phyloP scores from a whole-genome alignment of 73 alveolate species.

The Effrenium voratum region DNA sequence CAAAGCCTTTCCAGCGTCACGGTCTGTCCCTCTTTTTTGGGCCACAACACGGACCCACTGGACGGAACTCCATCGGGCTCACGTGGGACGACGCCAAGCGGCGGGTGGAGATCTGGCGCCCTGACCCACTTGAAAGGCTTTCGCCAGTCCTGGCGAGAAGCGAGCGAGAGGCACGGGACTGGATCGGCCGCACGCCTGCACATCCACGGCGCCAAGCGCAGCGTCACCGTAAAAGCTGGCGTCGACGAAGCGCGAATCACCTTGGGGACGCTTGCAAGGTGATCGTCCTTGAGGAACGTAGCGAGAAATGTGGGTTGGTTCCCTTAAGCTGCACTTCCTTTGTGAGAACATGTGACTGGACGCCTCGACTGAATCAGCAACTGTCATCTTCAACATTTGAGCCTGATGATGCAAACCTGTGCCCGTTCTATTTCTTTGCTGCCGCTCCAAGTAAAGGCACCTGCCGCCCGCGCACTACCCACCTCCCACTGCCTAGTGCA shows the following conservation, averaged over 20 bases:
- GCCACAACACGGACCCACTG: not conserved
- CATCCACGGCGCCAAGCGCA: conserved; percentile 38
- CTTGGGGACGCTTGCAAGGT: not conserved
- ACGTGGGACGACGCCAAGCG: not conserved
- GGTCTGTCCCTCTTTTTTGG: not conserved
- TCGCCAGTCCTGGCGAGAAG: conserved; percentile 62
- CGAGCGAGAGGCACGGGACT: not conserved
- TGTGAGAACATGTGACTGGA: too few relatives aligned
- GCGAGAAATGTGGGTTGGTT: too few relatives aligned
- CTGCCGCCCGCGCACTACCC: too few relatives aligned
- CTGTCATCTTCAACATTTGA: too few relatives aligned
- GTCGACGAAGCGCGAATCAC: conserved; percentile 6
- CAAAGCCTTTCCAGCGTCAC: not conserved
- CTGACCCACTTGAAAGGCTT: conserved; percentile 82
- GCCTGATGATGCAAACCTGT: too few relatives aligned
- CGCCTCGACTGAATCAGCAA: too few relatives aligned
- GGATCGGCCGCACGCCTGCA: conserved; percentile 29
- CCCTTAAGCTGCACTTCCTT: too few relatives aligned
- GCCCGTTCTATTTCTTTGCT: too few relatives aligned
- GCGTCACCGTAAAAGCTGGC: conserved; percentile 40
- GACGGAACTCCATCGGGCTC: not conserved
- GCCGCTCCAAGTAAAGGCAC: too few relatives aligned
- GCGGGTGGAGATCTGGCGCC: conserved; percentile 65
- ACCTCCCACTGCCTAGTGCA: too few relatives aligned
- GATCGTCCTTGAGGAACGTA: too few relatives aligned